phyloP scores from a whole-genome alignment of 345 rosid genomes.

The Limnanthes douglasii region DNA sequence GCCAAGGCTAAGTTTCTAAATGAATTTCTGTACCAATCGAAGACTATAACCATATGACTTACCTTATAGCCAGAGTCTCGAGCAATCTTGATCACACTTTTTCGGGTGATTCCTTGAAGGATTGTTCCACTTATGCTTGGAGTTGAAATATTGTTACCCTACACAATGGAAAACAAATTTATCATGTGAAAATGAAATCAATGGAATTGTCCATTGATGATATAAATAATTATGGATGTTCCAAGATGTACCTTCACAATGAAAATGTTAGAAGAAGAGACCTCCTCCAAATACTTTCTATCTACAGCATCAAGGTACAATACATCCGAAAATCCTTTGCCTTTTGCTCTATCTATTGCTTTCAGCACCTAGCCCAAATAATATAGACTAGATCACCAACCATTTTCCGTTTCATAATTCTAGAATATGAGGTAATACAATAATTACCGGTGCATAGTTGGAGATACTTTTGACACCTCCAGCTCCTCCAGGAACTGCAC shows the following conservation, averaged over 20 bases:
- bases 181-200: too few species aligned
- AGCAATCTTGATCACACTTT: conserved; percentile 25
- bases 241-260: conserved; percentile 28
- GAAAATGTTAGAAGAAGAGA: conserved; percentile 89
- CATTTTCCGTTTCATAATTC: neutral
- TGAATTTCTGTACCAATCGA: too few species aligned
- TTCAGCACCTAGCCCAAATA: conserved; percentile 46
- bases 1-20: neutral
- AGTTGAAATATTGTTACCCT: conserved; percentile 22
- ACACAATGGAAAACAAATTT: too few species aligned
- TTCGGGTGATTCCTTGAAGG: conserved; percentile 25
- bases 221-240: neutral
- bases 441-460: conserved; percentile 18
- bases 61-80: conserved; percentile 25
- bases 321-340: conserved; percentile 79
- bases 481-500: conserved; percentile 58
- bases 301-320: conserved; percentile 83
- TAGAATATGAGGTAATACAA: conserved; percentile 1
- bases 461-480: conserved; percentile 64
- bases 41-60: too few species aligned
- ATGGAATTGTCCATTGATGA: too few species aligned
- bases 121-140: conserved; percentile 21
- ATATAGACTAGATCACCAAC: neutral
- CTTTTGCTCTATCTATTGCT: conserved; percentile 79
- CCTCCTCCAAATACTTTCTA: conserved; percentile 77